Evolutionary conservation across 805 yeast genomes (phyloP), one percentile per base, ranked within the genome.

Genomic region (Yamadazyma insecticola): DNA sequence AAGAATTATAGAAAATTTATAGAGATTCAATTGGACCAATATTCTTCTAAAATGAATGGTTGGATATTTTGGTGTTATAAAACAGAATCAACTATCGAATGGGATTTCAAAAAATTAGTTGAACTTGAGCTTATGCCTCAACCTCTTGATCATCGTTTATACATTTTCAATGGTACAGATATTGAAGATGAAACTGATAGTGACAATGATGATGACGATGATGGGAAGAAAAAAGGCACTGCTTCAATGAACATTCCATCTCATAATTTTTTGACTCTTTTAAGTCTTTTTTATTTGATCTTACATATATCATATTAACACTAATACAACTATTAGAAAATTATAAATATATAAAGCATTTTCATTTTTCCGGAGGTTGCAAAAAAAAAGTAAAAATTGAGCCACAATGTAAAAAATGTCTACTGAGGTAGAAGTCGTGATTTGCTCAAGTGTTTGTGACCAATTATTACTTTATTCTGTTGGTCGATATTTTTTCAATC

Each of bases 51-150:
- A 23, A 60, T 67, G 26, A 59, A 59, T 6, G 87, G 89, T 0
- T 81, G 81, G 76, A 71, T 80, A 23, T 81, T 78, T 45, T 81
- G 88, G 89, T 75, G 77, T 44, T 80, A 67, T 59, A 80, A 78
- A 48, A 79, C 86, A 0, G 89, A 81, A 46, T 50, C 55, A 30
- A 71, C 85, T 1, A 59, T 76, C 16, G 87, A 79, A 48, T 81
- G 88, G 87, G 85, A 79, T 49, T 67, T 76, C 45, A 50, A 60
- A 28, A 57, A 68, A 85, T 61, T 81, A 43, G 67, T 73, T 6
- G 52, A 65, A 13, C 47, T 62, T 20, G 74, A 61, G 3, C 49
- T 81, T 28, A 74, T 81, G 55, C 89, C 89, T 2, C 70, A 64
- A 24, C 87, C 88, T 2, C 62, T 81, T 20, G 44, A 57, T 32